Conservation (phyloP, 441 rosid species). For the Brassica balearica region DNA sequence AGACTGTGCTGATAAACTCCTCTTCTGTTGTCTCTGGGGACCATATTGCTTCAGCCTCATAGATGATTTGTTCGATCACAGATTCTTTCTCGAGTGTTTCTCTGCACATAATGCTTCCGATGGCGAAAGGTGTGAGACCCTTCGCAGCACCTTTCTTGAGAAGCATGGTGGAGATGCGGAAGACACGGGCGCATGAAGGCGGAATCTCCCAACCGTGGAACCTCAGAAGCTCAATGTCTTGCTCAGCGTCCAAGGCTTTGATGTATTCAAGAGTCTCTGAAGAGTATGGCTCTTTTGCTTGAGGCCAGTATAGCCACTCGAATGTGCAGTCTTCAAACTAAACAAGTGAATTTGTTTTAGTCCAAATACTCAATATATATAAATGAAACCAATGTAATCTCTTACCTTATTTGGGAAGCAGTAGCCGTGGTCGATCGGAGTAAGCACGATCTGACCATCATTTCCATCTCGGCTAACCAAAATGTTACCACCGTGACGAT, state of each 20-base stretch:
- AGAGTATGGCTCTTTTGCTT: constrained; percentile 69
- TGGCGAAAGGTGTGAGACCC: constrained; percentile 65
- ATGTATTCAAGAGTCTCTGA: constrained; percentile 60
- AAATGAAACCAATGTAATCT: background rate
- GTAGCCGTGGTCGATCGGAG: constrained; percentile 85
- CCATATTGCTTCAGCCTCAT: constrained; percentile 55
- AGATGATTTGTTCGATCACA: constrained; percentile 61
- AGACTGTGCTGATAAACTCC: constrained; percentile 52
- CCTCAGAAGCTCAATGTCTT: constrained; percentile 64
- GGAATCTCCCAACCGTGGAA: constrained; percentile 71
- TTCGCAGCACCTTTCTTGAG: constrained; percentile 69
- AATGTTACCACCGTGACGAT: constrained; percentile 81
- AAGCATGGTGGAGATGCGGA: constrained; percentile 72
- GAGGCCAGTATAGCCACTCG: constrained; percentile 91
- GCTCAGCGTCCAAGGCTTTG: constrained; percentile 54
- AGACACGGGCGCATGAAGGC: constrained; percentile 50
- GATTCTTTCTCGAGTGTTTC: constrained; percentile 62
- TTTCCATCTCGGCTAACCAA: constrained; percentile 57
- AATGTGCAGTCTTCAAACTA: constrained; percentile 88
- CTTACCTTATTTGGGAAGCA: constrained; percentile 75
- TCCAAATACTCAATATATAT: background rate
- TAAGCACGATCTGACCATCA: constrained; percentile 56
- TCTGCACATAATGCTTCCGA: constrained; percentile 76
- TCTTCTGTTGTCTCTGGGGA: constrained; percentile 56
- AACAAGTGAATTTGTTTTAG: constrained; percentile 15